Evolutionary conservation across 225 moss, liverwort and hornwort species (phyloP).

Genomic region (Polytrichum commune): DNA sequence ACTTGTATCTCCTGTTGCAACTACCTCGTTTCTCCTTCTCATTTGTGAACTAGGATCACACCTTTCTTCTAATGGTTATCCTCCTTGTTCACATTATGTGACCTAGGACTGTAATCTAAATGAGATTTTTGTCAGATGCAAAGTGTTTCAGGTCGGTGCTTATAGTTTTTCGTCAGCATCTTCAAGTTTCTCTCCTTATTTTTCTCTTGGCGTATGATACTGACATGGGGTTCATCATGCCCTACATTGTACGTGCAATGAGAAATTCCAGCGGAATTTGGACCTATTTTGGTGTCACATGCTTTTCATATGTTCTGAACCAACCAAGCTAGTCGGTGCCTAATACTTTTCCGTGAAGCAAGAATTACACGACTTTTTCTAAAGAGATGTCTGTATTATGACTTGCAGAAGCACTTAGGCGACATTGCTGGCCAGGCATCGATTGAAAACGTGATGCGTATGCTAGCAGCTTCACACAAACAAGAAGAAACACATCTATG

Average conservation of each 20-base stretch:
- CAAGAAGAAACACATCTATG: conserved; percentile 47
- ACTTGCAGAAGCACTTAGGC: conserved; percentile 56
- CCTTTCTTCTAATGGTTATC: neutral
- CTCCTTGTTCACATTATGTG: neutral
- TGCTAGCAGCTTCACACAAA: conserved; percentile 50
- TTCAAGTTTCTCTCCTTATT: too few species aligned
- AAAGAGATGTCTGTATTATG: neutral
- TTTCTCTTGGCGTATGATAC: too few species aligned
- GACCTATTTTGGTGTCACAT: too few species aligned
- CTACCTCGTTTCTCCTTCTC: neutral
- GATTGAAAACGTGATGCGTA: conserved; percentile 68
- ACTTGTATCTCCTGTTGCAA: neutral
- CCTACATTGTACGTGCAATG: too few species aligned
- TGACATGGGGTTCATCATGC: too few species aligned
- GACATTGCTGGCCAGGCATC: conserved; percentile 64
- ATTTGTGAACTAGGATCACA: neutral
- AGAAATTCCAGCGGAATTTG: too few species aligned
- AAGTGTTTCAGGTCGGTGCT: too few species aligned
- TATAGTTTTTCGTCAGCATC: too few species aligned
- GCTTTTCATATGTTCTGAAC: too few species aligned
- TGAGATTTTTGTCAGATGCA: neutral
- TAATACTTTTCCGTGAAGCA: too few species aligned
- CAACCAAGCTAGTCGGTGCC: too few species aligned
- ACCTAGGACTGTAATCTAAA: neutral
- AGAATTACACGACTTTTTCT: too few species aligned